phyloP scores from a whole-genome alignment of 352 stramenopile genomes.

The Globisporangium parvum region DNA sequence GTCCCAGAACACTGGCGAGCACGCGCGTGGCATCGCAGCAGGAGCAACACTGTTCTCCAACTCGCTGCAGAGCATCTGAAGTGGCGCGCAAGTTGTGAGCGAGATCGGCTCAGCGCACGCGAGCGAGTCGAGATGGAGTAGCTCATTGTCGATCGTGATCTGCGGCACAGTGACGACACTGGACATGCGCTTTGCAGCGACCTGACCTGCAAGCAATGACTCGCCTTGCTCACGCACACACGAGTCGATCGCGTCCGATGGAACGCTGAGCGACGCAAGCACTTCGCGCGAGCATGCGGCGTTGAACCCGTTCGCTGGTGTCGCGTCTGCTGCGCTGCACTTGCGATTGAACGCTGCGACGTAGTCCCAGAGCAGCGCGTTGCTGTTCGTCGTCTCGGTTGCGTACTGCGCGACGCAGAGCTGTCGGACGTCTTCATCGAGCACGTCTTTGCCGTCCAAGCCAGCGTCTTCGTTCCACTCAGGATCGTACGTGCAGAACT shows the following conservation, averaged over 20 bases:
- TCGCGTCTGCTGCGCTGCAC: conserved; percentile 15
- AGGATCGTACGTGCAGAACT: conserved; percentile 29
- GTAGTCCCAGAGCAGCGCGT: conserved; percentile 21
- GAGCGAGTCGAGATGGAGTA: conserved; percentile 14
- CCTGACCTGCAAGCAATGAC: conserved; percentile 4
- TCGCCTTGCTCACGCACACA: conserved; percentile 3
- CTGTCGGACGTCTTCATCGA: conserved; percentile 24
- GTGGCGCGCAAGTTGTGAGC: background rate
- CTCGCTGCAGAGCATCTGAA: background rate
- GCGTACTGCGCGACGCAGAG: conserved; percentile 19
- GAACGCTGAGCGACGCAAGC: background rate
- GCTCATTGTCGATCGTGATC: conserved; percentile 21
- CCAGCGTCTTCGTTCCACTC: conserved; percentile 22
- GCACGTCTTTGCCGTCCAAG: conserved; percentile 22
- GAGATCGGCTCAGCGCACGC: conserved; percentile 4
- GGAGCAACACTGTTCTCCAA: background rate
- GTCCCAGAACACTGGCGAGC: conserved; percentile 17
- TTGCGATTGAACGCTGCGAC: conserved; percentile 15
- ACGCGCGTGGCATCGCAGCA: conserved; percentile 9
- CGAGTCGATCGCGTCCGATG: background rate
- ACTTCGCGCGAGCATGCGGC: background rate
- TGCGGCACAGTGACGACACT: conserved; percentile 22
- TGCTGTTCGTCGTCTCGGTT: conserved; percentile 8
- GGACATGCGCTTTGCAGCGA: conserved; percentile 13
- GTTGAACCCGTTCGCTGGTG: conserved; percentile 7